phyloP scores from a whole-genome alignment of 2,329 filamentous ascomycete genomes.

The Zopfia rhizophila region DNA sequence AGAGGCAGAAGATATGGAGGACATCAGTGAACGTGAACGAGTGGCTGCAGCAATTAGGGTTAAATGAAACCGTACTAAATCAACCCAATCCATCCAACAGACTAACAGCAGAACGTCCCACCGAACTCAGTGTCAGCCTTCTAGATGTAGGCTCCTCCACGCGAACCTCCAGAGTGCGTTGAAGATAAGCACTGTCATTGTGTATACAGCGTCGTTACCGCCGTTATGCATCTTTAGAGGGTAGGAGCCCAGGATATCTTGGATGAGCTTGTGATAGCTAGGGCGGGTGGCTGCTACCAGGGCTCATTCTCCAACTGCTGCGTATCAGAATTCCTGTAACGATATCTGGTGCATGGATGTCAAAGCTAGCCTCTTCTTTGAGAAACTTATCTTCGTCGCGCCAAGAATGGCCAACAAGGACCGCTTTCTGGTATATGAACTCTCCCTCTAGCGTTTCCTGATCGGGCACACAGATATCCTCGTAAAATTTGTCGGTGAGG shows the following conservation, averaged over 20 bases:
- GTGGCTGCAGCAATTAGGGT: too few relatives aligned
- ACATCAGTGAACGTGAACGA: too few relatives aligned
- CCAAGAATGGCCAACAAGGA: conserved; percentile 8
- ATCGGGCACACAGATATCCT: conserved; percentile 6
- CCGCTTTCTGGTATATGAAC: conserved; percentile 2
- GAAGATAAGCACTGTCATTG: conserved; percentile 4
- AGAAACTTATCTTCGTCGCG: background rate
- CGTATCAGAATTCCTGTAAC: conserved; percentile 4
- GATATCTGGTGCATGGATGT: conserved; percentile 2
- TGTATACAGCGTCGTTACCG: conserved; percentile 19
- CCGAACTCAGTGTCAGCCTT: too few relatives aligned
- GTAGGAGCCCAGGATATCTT: background rate
- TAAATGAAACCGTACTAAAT: too few relatives aligned
- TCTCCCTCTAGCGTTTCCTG: background rate
- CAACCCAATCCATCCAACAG: too few relatives aligned
- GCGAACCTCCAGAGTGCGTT: conserved; percentile 10
- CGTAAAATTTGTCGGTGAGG: background rate
- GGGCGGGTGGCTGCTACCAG: background rate
- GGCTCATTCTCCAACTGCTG: background rate
- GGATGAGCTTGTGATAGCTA: background rate
- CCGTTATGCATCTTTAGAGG: conserved; percentile 12
- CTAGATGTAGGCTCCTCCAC: background rate
- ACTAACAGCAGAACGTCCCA: too few relatives aligned
- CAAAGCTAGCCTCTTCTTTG: background rate
- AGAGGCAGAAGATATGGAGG: too few relatives aligned